Base-by-base conservation (phyloP, 345 rosid species). In the Laguncularia racemosa region DNA sequence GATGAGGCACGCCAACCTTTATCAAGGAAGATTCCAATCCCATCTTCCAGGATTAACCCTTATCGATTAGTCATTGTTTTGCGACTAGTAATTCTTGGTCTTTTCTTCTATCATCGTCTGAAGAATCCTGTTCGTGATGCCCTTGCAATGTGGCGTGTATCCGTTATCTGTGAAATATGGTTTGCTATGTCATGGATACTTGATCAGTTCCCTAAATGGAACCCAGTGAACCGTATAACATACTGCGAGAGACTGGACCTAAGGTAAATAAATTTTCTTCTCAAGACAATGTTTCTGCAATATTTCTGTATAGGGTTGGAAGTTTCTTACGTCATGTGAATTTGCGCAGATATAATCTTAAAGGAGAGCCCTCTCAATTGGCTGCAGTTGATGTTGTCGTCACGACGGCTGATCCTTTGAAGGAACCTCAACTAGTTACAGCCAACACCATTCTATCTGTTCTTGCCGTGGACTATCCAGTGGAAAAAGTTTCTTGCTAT, bases 201-300 rank as follows among this genome's bases (percentile, higher is more conserved):
- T 55, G 71, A 67, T 43, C 65, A 67, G 65, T 45, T 67, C 54
- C 59, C 65, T 2, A 67, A 67, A 60, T 67, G 71, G 71, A 20
- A n/a, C 7, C 71, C 71, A 0, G 46, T 67, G 16, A 54, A 54
- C 17, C 71, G 65, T 0, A 38, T 48, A 40, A 60, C 71, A 8
- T 67, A 67, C 4, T 23, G 53, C 59, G 60, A 59, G 44, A 48
- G 71, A 44, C 56, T 67, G 5, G 50, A 55, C 28, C 19, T 60
- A 46, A 67, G 71, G 71, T 50, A 63, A 51, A 20, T 5, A 16
- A 18, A 16, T 58, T 46, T 46, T 58, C 14, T 43, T 58, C 14
- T 2, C 40, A 16, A 11, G 15, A 15, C 14, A 7, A 33, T 33
- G 9, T 33, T 33, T 33, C 40, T 7, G 11, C 40, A 33, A 9